Conservation (phyloP, 1,284 basidiomycete species). For the Cryptococcus hybrid region DNA sequence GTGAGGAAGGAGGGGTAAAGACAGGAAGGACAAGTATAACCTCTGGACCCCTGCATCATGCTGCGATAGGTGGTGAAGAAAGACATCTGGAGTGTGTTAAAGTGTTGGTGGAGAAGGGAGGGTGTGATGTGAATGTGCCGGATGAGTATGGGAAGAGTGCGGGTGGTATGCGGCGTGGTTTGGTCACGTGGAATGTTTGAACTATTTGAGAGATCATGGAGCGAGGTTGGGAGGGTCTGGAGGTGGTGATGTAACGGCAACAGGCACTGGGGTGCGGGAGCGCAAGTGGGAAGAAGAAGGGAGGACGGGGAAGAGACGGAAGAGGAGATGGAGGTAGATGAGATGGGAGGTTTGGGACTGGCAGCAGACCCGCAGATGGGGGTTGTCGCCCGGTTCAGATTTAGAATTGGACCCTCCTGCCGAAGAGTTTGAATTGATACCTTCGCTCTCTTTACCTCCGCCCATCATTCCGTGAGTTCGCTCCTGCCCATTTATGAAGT, state of each 20-base stretch:
- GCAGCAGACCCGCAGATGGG: slow-evolving; percentile 47
- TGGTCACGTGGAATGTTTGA: slow-evolving; percentile 78
- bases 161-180: slow-evolving; percentile 98
- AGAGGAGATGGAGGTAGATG: slow-evolving; percentile 13
- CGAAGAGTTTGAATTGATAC: slow-evolving; percentile 74
- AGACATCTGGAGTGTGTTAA: slow-evolving; percentile 67
- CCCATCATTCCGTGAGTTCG: slow-evolving; percentile 81
- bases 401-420: slow-evolving; percentile 58
- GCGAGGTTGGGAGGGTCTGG: slow-evolving; percentile 41
- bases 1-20: slow-evolving; percentile 60
- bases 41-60: slow-evolving; percentile 99
- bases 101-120: slow-evolving; percentile 66
- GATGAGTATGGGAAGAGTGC: slow-evolving; percentile 88
- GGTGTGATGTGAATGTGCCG: slow-evolving; percentile 64
- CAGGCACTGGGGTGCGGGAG: not conserved
- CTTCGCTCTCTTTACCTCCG: slow-evolving; percentile 88
- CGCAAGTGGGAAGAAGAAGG: not conserved
- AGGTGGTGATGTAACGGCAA: not conserved
- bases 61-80: slow-evolving; percentile 73
- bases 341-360: slow-evolving; percentile 45
- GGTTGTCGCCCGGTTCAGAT: slow-evolving; percentile 55
- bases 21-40: slow-evolving; percentile 91
- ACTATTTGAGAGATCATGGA: slow-evolving; percentile 64
- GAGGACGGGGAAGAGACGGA: slow-evolving; percentile 15
- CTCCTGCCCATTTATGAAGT: not conserved